phyloP scores from a whole-genome alignment of 2,329 filamentous ascomycete genomes.

The Stagonosporopsis chrysanthemi region DNA sequence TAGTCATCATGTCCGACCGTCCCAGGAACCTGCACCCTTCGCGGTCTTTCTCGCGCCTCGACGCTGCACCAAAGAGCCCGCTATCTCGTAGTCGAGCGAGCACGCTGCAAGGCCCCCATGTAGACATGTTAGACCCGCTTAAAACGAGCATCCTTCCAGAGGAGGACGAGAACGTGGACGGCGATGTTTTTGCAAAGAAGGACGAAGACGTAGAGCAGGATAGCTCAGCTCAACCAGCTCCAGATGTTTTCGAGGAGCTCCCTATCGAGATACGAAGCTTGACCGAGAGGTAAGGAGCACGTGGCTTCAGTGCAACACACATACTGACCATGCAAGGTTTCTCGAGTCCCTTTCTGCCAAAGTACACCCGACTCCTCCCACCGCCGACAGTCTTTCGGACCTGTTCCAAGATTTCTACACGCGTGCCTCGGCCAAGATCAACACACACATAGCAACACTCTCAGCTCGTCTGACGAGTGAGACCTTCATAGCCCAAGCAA shows the following conservation, averaged over 20 bases:
- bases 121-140: conserved; percentile 54
- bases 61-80: conserved; percentile 45
- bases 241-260: conserved; percentile 83
- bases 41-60: conserved; percentile 60
- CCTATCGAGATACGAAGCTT: conserved; percentile 92
- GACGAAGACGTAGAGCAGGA: conserved; percentile 43
- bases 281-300: conserved; percentile 73
- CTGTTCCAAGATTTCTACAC: conserved; percentile 95
- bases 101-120: conserved; percentile 55
- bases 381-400: conserved; percentile 80
- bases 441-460: conserved; percentile 83
- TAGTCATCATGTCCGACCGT: conserved; percentile 38
- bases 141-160: conserved; percentile 48
- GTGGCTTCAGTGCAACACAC: neutral
- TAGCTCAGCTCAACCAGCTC: conserved; percentile 43
- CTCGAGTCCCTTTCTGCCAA: conserved; percentile 88
- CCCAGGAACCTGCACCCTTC: conserved; percentile 52
- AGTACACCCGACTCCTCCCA: conserved; percentile 83
- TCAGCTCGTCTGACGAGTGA: conserved; percentile 77
- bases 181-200: conserved; percentile 53
- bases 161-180: conserved; percentile 42
- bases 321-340: conserved; percentile 66
- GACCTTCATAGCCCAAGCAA: conserved; percentile 45
- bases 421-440: conserved; percentile 80
- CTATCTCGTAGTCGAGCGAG: conserved; percentile 54